phyloP scores from a whole-genome alignment of 176 grass and related monocot species.

The Juncus inflexus region DNA sequence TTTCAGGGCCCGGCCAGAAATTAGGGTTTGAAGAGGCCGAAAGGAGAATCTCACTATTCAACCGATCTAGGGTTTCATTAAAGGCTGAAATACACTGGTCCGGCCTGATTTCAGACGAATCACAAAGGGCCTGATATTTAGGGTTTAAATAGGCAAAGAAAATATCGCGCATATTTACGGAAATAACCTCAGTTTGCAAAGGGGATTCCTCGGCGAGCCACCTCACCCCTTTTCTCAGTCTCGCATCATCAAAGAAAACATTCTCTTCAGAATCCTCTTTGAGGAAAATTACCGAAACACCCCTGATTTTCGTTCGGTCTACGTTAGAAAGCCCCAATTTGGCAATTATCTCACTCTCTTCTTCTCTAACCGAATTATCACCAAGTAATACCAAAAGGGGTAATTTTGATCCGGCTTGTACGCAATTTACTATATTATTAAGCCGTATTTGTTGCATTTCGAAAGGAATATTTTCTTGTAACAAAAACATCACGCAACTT shows the following conservation, averaged over 20 bases:
- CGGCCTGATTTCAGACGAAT: slow-evolving; percentile 45
- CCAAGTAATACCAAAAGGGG: slow-evolving; percentile 73
- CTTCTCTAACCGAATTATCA: slow-evolving; percentile 38
- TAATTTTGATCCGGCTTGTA: slow-evolving; percentile 59
- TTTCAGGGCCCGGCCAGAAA: slow-evolving; percentile 66
- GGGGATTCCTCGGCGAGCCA: slow-evolving; percentile 65
- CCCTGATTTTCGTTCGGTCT: slow-evolving; percentile 41
- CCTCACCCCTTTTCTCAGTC: slow-evolving; percentile 56
- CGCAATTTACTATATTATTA: slow-evolving; percentile 43
- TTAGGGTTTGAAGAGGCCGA: slow-evolving; percentile 43
- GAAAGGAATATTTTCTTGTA: slow-evolving; percentile 69
- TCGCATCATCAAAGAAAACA: slow-evolving; percentile 68
- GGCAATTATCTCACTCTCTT: slow-evolving; percentile 42
- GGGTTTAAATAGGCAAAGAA: slow-evolving; percentile 53
- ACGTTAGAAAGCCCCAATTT: slow-evolving; percentile 47
- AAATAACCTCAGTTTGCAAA: slow-evolving; percentile 46
- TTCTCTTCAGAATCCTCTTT: slow-evolving; percentile 28
- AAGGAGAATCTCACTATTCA: slow-evolving; percentile 40
- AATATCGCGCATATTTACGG: slow-evolving; percentile 53
- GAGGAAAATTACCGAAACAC: slow-evolving; percentile 64
- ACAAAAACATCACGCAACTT: slow-evolving; percentile 59
- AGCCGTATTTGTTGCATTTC: slow-evolving; percentile 58
- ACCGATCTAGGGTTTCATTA: slow-evolving; percentile 55
- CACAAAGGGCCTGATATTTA: slow-evolving; percentile 39
- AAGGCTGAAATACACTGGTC: slow-evolving; percentile 60